A percentile compares a stretch with the other conserved stretches of the same genome.
These are phyloP conservation scores for Eremomyces bilateralis DNA, from an alignment of 495 filamentous ascomycete species.

Conservation along the genomic window DNA sequence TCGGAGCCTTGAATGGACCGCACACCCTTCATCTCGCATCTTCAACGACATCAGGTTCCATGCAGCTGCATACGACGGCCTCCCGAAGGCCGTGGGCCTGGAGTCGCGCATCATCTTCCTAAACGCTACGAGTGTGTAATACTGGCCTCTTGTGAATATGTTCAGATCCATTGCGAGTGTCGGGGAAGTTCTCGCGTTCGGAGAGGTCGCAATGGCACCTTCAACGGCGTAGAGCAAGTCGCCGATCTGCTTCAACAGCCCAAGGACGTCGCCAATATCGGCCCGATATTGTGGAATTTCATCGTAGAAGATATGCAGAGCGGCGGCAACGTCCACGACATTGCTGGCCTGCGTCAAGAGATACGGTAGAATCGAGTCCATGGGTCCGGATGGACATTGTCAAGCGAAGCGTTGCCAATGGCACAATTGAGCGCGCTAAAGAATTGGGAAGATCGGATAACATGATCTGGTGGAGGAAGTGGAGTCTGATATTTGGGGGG, in stretches of 20 bases:
- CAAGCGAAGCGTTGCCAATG: too few species aligned
- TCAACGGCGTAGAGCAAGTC: conserved; percentile 27
- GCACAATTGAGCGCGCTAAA: too few species aligned
- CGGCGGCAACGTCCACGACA: conserved; percentile 31
- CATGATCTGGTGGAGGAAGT: too few species aligned
- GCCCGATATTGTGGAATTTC: conserved; percentile 29
- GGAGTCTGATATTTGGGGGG: too few species aligned
- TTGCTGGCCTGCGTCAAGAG: conserved; percentile 25
- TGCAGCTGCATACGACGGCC: conserved; percentile 23
- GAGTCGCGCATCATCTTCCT: too few species aligned
- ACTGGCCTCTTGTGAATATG: background rate
- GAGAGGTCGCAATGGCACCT: conserved; percentile 14
- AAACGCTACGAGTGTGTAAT: background rate
- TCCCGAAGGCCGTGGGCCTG: conserved; percentile 15
- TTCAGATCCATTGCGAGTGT: conserved; percentile 20
- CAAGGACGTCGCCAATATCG: conserved; percentile 32
- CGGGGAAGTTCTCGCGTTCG: conserved; percentile 23
- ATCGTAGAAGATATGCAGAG: conserved; percentile 27
- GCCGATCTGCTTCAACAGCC: conserved; percentile 32
- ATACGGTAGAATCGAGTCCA: too few species aligned
- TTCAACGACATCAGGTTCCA: conserved; percentile 30
- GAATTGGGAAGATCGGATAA: too few species aligned
- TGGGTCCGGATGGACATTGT: too few species aligned
- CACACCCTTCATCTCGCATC: conserved; percentile 28
- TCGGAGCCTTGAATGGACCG: conserved; percentile 28